A percentile compares a stretch with the other conserved stretches of the same genome.
phyloP scores from a whole-genome alignment of 2,329 filamentous ascomycete genomes.

The Monosporascus cannonballus region DNA sequence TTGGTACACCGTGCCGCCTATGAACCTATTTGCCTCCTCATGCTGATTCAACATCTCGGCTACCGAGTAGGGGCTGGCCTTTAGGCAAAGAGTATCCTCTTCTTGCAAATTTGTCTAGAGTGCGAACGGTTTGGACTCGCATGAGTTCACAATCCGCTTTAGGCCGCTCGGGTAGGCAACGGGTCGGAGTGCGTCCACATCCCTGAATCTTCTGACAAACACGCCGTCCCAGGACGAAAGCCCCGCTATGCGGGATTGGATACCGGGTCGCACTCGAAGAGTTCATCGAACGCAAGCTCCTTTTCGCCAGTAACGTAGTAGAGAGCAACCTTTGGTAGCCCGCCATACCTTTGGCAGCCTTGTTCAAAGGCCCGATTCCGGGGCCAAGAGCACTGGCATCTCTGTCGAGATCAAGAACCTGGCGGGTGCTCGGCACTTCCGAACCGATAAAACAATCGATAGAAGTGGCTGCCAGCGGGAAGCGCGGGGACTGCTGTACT shows the following conservation, averaged over 20 bases:
- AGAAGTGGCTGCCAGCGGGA: too few relatives aligned
- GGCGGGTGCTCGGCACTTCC: too few relatives aligned
- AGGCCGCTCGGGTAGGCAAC: constrained; percentile 37
- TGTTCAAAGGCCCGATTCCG: too few relatives aligned
- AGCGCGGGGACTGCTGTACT: too few relatives aligned
- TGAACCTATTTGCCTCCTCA: constrained; percentile 35
- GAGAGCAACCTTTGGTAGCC: too few relatives aligned
- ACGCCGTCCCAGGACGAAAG: constrained; percentile 51
- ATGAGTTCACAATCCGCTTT: constrained; percentile 44
- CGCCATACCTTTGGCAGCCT: too few relatives aligned
- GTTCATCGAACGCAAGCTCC: constrained; percentile 26
- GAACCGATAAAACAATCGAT: too few relatives aligned
- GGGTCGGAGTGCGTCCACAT: constrained; percentile 34
- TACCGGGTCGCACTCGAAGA: constrained; percentile 34
- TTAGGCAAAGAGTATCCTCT: constrained; percentile 49
- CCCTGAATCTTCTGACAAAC: constrained; percentile 44
- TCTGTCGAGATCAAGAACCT: too few relatives aligned
- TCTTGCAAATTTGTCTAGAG: constrained; percentile 32
- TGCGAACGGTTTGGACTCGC: constrained; percentile 44
- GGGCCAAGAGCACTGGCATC: too few relatives aligned
- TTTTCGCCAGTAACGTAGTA: constrained; percentile 1
- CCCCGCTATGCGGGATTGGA: constrained; percentile 30
- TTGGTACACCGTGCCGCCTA: constrained; percentile 52
- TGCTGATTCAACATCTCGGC: constrained; percentile 42
- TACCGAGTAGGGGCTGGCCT: constrained; percentile 47